Base-by-base conservation (phyloP, 2,329 filamentous ascomycete genomes). In the Phyllosticta citriasiana region DNA sequence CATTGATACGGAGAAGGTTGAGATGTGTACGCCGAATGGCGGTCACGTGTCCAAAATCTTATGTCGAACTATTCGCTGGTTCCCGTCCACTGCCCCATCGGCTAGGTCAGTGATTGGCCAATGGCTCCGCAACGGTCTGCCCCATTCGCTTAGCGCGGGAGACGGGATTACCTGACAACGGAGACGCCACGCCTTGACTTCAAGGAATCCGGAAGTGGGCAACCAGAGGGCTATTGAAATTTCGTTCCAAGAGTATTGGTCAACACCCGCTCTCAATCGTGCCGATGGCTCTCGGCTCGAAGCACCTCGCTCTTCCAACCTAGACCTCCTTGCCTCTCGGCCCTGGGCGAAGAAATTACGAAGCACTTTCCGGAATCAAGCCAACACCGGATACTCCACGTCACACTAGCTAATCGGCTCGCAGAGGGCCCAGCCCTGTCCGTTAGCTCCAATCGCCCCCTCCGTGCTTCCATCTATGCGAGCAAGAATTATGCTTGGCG, bases 11-110 rank as follows among this genome's bases (percentile, higher is more conserved):
- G 66, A 64, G 67, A 62, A 71, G 66, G 69, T 73, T 70, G 70
- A 71, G 66, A 64, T 66, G 66, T 65, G 66, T 68, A 70, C 72
- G 73, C 68, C 70, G 70, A 71, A 59, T 64, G 59, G 53, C 47
- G 60, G 67, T 75, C 73, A 75, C 73, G 73, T 75, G 73, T 63
- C 61, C 57, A 50, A 19, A 64, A 65, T 64, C 65, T 64, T 53
- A 73, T 74, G 73, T 70, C 66, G 72, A 70, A 67, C 67, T 47
- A 62, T 62, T 62, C 60, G 52, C 60, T 62, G 30, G 60, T 56
- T 62, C 47, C 60, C 60, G 60, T 55, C 55, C 30, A 30, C 55
- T 16, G 55, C 60, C 60, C 55, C 40, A 47, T 47, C 40, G 27
- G 19, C 55, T 25, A 12, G 55, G 50, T 14, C 57, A 40, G 35